phyloP scores from a whole-genome alignment of 805 yeast genomes.

The Citeromyces matritensis region DNA sequence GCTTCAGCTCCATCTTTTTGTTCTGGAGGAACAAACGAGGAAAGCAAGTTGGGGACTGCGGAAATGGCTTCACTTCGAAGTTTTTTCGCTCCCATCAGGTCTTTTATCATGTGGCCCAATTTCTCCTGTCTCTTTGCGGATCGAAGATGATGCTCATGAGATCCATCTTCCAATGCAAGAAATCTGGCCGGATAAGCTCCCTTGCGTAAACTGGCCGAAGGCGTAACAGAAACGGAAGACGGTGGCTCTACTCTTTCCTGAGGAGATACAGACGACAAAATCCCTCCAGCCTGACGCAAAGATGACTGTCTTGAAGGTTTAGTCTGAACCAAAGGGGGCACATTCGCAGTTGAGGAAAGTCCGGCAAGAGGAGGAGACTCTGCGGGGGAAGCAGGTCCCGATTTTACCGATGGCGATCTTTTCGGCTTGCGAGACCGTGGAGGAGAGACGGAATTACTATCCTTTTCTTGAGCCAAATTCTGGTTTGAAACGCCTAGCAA shows the following conservation, averaged over 20 bases:
- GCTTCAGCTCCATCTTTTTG: not conserved
- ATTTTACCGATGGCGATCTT: not conserved
- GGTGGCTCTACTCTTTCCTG: not conserved
- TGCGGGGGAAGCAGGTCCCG: slow-evolving; percentile 4
- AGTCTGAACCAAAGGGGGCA: slow-evolving; percentile 2
- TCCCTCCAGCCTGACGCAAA: not conserved
- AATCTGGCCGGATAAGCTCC: slow-evolving; percentile 24
- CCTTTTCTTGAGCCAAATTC: not conserved
- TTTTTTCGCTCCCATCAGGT: slow-evolving; percentile 60
- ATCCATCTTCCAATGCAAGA: slow-evolving; percentile 46
- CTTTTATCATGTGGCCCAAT: slow-evolving; percentile 58
- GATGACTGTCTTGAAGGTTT: slow-evolving; percentile 1
- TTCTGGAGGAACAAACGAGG: slow-evolving; percentile 10
- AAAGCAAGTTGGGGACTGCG: slow-evolving; percentile 55
- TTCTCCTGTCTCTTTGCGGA: slow-evolving; percentile 72
- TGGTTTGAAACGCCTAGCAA: slow-evolving; percentile 8
- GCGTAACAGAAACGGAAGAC: slow-evolving; percentile 1
- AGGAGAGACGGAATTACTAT: not conserved
- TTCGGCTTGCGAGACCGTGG: too few species aligned
- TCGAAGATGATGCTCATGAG: slow-evolving; percentile 67
- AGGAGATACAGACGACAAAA: not conserved
- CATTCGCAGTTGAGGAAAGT: slow-evolving; percentile 2
- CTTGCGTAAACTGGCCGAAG: slow-evolving; percentile 6
- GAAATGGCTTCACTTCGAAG: slow-evolving; percentile 55
- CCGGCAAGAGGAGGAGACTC: slow-evolving; percentile 4